These are phyloP conservation scores for Salix caprea DNA, from an alignment of 345 rosid genomes.

Conservation along the genomic window DNA sequence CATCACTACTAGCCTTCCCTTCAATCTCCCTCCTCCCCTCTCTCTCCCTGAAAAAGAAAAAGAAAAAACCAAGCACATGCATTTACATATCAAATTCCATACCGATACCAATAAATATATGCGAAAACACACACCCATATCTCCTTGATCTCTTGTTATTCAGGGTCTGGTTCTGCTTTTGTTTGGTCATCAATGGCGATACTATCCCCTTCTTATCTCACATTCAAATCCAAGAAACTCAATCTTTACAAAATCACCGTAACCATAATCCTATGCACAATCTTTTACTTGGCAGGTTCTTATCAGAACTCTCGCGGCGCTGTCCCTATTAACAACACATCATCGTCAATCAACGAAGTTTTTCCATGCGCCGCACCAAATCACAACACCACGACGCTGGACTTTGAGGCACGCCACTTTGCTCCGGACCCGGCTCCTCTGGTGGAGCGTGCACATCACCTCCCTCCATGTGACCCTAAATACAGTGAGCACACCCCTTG, in stretches of 20 bases:
- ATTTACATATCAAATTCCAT: no score
- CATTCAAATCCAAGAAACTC: slow-evolving; percentile 37
- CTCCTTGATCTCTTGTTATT: neutral
- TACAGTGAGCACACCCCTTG: slow-evolving; percentile 73
- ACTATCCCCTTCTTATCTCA: neutral
- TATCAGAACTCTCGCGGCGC: slow-evolving; percentile 41
- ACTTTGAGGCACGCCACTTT: slow-evolving; percentile 56
- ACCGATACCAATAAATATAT: no score
- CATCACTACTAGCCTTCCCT: neutral
- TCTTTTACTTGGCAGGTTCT: slow-evolving; percentile 49
- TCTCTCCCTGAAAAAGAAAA: neutral
- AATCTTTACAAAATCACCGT: slow-evolving; percentile 43
- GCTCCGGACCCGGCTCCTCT: slow-evolving; percentile 36
- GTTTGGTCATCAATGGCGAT: slow-evolving; percentile 10
- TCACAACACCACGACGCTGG: slow-evolving; percentile 26
- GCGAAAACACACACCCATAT: neutral
- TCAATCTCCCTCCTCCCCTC: neutral
- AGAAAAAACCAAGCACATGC: neutral
- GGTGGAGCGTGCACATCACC: slow-evolving; percentile 35
- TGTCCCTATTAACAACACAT: neutral
- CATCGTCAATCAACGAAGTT: neutral
- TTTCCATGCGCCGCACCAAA: neutral
- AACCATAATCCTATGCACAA: slow-evolving; percentile 39
- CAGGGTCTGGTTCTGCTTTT: neutral
- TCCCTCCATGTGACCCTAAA: slow-evolving; percentile 53